These are phyloP conservation scores for Paspalum vaginatum DNA, from an alignment of 176 grass and related monocot genomes.

Conservation along the genomic window DNA sequence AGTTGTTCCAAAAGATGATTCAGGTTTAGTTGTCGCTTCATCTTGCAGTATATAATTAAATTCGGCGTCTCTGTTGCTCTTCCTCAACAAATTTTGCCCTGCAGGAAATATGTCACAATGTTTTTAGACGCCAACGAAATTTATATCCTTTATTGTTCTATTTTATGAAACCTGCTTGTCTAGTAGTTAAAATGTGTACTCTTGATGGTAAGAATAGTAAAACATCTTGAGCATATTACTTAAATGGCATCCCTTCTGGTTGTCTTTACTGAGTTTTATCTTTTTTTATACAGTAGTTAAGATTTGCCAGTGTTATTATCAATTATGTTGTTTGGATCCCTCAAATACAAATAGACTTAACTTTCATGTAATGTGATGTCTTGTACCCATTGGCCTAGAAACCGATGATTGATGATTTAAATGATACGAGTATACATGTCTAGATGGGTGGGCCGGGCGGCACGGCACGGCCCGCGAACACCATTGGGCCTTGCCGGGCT, in stretches of 20 bases:
- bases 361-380: background rate
- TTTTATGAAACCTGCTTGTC: background rate
- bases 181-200: background rate
- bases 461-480: too few species aligned
- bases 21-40: slow-evolving; percentile 43
- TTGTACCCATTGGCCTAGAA: background rate
- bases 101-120: background rate
- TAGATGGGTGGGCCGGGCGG: too few species aligned
- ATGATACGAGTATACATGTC: too few species aligned
- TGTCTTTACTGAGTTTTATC: background rate
- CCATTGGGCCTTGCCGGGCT: too few species aligned
- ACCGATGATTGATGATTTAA: background rate
- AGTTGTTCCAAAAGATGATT: slow-evolving; percentile 48
- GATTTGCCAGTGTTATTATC: background rate
- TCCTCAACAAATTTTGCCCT: background rate
- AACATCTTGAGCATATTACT: background rate
- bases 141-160: background rate
- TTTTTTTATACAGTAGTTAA: background rate
- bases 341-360: background rate
- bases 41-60: background rate
- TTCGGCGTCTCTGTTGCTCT: background rate
- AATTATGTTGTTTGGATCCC: background rate
- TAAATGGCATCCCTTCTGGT: background rate
- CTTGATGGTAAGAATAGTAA: background rate
- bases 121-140: background rate